Conservation (phyloP, 2,329 filamentous ascomycete genomes). For the Tetracladium maxilliforme region DNA sequence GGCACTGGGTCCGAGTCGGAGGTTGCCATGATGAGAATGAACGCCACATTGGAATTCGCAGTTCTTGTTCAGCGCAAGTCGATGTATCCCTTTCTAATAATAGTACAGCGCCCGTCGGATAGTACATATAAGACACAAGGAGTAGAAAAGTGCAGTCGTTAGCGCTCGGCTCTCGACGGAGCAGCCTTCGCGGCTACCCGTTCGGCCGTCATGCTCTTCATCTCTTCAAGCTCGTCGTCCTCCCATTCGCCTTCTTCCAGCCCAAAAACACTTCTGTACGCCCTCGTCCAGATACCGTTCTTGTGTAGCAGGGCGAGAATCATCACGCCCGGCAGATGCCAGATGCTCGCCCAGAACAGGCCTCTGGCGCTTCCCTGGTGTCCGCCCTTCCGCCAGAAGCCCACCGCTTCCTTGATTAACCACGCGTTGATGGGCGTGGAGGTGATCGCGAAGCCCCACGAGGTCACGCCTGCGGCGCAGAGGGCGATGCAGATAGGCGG, state of each 20-base stretch:
- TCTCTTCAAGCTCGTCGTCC: conserved; percentile 41
- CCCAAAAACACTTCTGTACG: conserved; percentile 58
- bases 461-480: conserved; percentile 67
- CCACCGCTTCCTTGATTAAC: conserved; percentile 66
- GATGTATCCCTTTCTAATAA: too few relatives aligned
- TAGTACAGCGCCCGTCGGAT: too few relatives aligned
- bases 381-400: conserved; percentile 69
- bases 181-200: too few relatives aligned
- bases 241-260: conserved; percentile 36
- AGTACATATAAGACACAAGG: too few relatives aligned
- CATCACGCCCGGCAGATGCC: conserved; percentile 83
- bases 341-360: conserved; percentile 94
- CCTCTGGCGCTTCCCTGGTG: conserved; percentile 67
- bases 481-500: conserved; percentile 74
- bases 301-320: conserved; percentile 86
- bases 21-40: too few relatives aligned
- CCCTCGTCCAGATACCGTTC: conserved; percentile 76
- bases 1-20: too few relatives aligned
- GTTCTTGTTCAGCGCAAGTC: too few relatives aligned
- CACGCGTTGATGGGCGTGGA: conserved; percentile 75
- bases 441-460: conserved; percentile 70
- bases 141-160: too few relatives aligned
- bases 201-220: conserved; percentile 26
- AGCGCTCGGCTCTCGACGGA: too few relatives aligned
- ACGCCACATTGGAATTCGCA: too few relatives aligned